These are phyloP conservation scores for Phaffomyces opuntiae DNA, from an alignment of 805 yeast genomes.

Conservation along the genomic window DNA sequence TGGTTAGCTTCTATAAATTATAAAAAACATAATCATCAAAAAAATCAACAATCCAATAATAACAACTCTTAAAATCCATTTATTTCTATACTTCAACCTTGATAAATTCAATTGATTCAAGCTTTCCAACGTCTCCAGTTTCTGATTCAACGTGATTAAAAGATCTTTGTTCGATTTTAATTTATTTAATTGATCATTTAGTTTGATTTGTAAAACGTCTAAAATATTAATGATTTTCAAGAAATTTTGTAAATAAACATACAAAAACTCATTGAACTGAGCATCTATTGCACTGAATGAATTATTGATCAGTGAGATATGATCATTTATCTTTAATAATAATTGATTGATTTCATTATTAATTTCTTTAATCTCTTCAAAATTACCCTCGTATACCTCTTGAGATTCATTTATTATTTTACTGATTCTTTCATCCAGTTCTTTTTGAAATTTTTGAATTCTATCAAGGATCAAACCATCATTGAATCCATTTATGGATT, in stretches of 20 bases:
- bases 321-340: background rate
- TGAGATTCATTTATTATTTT: constrained; percentile 1
- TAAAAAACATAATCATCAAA: background rate
- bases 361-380: background rate
- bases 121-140: background rate
- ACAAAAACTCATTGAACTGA: background rate
- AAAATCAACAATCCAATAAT: background rate
- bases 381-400: background rate
- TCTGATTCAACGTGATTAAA: background rate
- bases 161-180: background rate
- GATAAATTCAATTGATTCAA: background rate
- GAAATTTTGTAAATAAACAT: constrained; percentile 1
- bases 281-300: background rate
- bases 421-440: background rate
- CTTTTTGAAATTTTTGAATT: background rate
- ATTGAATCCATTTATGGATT: background rate
- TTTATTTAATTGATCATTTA: background rate
- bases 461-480: background rate
- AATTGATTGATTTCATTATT: background rate
- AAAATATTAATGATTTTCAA: background rate
- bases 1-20: too few species aligned
- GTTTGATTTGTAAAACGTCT: background rate
- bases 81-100: background rate
- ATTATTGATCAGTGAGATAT: background rate
- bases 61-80: background rate